These are phyloP conservation scores for Daldinia sp. DNA, from an alignment of 2,329 filamentous ascomycete species.

Conservation along the genomic window DNA sequence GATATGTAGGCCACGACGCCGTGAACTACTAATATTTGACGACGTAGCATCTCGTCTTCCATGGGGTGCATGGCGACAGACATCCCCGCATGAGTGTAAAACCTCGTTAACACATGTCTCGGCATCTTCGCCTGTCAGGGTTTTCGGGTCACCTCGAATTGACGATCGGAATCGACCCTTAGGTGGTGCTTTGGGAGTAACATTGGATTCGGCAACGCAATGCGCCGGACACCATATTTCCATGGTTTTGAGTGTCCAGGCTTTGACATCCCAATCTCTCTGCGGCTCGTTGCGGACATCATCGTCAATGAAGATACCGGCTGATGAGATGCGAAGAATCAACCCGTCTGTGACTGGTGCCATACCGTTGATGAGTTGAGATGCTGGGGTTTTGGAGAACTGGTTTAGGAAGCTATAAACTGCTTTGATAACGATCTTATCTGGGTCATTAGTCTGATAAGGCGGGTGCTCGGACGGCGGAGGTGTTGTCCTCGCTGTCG, in stretches of 20 bases:
- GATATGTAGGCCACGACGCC: constrained; percentile 68
- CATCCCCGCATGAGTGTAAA: constrained; percentile 72
- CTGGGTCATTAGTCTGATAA: constrained; percentile 89
- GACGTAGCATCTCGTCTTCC: constrained; percentile 57
- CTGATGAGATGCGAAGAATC: constrained; percentile 90
- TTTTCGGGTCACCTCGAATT: constrained; percentile 63
- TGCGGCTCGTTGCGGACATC: constrained; percentile 92
- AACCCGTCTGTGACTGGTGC: constrained; percentile 91
- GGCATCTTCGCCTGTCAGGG: constrained; percentile 72
- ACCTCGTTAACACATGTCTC: constrained; percentile 73
- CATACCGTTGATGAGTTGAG: constrained; percentile 86
- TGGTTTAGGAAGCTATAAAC: constrained; percentile 94
- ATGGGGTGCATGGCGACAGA: constrained; percentile 68
- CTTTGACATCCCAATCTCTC: constrained; percentile 98
- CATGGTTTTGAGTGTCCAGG: constrained; percentile 93
- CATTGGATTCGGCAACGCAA: constrained; percentile 61
- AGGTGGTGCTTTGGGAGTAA: constrained; percentile 60
- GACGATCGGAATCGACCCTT: constrained; percentile 62
- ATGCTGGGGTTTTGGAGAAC: constrained; percentile 88
- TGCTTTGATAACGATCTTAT: constrained; percentile 95
- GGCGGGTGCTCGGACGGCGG: constrained; percentile 81
- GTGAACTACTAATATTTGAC: constrained; percentile 57
- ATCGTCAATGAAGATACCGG: constrained; percentile 97
- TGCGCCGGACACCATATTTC: constrained; percentile 86
- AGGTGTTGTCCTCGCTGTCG: constrained; percentile 85